Percentiles rank a stretch among this genome's conserved stretches.
Conservation (phyloP, 2,329 filamentous ascomycete species). For the Xylariaceae sp. region DNA sequence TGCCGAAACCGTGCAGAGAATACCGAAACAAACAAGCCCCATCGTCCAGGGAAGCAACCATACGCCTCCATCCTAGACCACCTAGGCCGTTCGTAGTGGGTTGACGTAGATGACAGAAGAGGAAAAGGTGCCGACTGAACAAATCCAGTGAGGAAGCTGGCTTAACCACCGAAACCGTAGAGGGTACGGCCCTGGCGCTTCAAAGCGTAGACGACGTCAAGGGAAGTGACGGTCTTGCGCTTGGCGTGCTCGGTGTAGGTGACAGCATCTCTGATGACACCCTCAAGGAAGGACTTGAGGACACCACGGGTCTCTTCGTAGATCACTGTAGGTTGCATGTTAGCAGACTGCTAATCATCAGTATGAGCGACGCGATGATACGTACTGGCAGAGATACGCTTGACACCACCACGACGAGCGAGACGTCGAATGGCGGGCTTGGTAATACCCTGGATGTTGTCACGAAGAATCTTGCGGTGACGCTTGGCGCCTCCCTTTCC, state of each 20-base stretch:
- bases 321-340: conserved; percentile 51
- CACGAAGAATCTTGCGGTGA: conserved; percentile 97
- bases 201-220: conserved; percentile 59
- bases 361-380: background rate
- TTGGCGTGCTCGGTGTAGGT: conserved; percentile 81
- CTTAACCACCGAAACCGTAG: conserved; percentile 64
- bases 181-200: conserved; percentile 63
- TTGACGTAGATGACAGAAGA: conserved; percentile 8
- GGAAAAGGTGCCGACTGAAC: conserved; percentile 5
- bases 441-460: conserved; percentile 99
- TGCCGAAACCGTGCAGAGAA: conserved; percentile 27
- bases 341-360: background rate
- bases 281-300: conserved; percentile 78
- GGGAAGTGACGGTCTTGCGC: conserved; percentile 66
- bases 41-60: conserved; percentile 1
- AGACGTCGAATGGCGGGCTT: conserved; percentile 99
- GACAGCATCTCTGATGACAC: conserved; percentile 73
- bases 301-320: conserved; percentile 80
- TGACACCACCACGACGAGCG: conserved; percentile 98
- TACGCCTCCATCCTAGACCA: conserved; percentile 5
- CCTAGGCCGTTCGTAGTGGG: background rate
- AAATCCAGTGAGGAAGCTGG: conserved; percentile 4
- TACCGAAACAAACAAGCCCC: conserved; percentile 8
- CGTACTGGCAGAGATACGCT: conserved; percentile 96
- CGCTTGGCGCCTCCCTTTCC: conserved; percentile 98